Base-by-base conservation (phyloP, 345 rosid genomes). In the Corymbia maculata region DNA sequence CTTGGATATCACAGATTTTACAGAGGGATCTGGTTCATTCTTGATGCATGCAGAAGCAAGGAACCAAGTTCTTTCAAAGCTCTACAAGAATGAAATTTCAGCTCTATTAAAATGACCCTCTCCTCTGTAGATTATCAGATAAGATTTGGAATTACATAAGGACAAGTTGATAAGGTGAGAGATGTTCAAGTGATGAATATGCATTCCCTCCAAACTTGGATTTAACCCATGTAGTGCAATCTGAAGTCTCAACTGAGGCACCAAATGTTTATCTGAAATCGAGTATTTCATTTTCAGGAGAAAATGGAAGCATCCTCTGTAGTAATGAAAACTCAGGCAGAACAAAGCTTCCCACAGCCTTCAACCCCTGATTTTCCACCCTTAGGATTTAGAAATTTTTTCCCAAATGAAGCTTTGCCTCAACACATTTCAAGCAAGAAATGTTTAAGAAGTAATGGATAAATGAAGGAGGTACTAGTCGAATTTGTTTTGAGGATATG, bases 51-150 rank as follows among this genome's bases (percentile, higher is more conserved):
- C 49, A 95, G 96, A 87, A 95, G 92, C 92, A 96, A 86, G 70
- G 94, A 93, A 92, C 96, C 98, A 11, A 95, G 92, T 24, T 97
- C 98, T 92, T 96, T 99, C 92, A 95, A 88, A 13, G 95, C 94
- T 86, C 98, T 96, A 79, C 49, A 19, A 75, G 47, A 75, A 75
- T 19, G 24, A 75, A 75, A 5, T 36, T 5, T 36, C 49, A 75
- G 49, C 82, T 75, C 82, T 75, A 49, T 42, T 10, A 36, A 75
- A 36, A 75, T 75, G 82, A 5, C 47, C 9, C 82, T 75, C 12
- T 21, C 47, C 42, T 4, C 12, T 10, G 49, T 75, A 42, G 82
- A 19, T 42, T 49, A 75, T 75, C 82, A 75, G 36, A 42, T 19
- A 42, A 75, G 28, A 75, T 42, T 70, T 36, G 47, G 17, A 75